Conservation (phyloP, 352 stramenopile species). For the Plasmopara muralis region DNA sequence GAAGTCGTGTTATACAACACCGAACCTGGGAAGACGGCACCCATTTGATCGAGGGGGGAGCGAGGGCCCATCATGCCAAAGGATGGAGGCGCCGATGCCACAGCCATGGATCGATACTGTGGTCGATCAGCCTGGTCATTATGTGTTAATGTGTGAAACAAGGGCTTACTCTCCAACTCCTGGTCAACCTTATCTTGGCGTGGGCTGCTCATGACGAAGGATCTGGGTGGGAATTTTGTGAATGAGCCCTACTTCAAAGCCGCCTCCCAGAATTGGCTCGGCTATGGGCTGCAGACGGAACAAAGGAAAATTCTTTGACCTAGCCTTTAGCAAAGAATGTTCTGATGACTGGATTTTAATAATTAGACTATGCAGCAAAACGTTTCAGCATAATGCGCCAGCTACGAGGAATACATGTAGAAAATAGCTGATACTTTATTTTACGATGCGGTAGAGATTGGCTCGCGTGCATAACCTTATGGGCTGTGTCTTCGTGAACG, state of each 20-base stretch:
- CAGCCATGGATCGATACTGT: slow-evolving; percentile 57
- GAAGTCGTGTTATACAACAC: slow-evolving; percentile 31
- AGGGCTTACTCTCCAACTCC: slow-evolving; percentile 68
- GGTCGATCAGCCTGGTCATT: slow-evolving; percentile 41
- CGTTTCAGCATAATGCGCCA: too few species aligned
- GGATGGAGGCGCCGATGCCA: slow-evolving; percentile 29
- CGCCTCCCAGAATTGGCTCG: slow-evolving; percentile 2
- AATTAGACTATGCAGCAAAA: slow-evolving; percentile 9
- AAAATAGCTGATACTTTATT: background rate
- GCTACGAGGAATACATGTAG: background rate
- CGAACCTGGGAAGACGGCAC: slow-evolving; percentile 35
- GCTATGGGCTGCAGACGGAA: slow-evolving; percentile 7
- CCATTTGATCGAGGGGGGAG: slow-evolving; percentile 23
- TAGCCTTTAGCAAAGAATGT: slow-evolving; percentile 14
- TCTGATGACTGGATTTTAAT: slow-evolving; percentile 12
- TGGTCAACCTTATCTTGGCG: slow-evolving; percentile 29
- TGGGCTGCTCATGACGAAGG: slow-evolving; percentile 23
- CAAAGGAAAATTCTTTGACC: slow-evolving; percentile 16
- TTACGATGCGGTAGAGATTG: slow-evolving; percentile 1
- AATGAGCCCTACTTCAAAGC: slow-evolving; percentile 20
- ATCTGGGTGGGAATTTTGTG: slow-evolving; percentile 16
- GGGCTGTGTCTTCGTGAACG: slow-evolving; percentile 7
- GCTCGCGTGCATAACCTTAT: slow-evolving; percentile 9
- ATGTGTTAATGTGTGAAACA: slow-evolving; percentile 33
- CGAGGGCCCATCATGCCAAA: slow-evolving; percentile 34